A percentile compares a stretch with the other conserved stretches of the same genome.
phyloP scores from a whole-genome alignment of 2,329 filamentous ascomycete species.

The Conoideocrella luteorostrata region DNA sequence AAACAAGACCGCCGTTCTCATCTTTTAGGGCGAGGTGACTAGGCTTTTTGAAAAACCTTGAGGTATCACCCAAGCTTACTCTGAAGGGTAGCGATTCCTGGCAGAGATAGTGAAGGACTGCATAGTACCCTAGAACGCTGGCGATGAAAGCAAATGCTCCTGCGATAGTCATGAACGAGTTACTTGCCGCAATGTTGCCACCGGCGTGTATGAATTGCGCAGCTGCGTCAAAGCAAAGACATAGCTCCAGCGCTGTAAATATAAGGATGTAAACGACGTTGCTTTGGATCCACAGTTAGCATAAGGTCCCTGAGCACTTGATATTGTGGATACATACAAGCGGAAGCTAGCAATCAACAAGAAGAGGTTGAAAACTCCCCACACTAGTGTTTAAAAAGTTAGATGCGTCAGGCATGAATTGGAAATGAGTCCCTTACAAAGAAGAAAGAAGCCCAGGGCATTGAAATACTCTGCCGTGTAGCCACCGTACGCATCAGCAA shows the following conservation, averaged over 20 bases:
- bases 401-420: neutral
- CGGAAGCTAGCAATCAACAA: neutral
- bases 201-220: conserved; percentile 19
- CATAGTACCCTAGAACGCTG: conserved; percentile 19
- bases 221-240: conserved; percentile 17
- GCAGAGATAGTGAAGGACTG: conserved; percentile 17
- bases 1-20: too few species aligned
- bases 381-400: conserved; percentile 14
- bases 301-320: too few species aligned
- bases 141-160: conserved; percentile 21
- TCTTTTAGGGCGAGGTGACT: too few species aligned
- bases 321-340: neutral
- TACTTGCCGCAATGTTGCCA: too few species aligned
- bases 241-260: conserved; percentile 18
- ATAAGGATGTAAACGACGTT: conserved; percentile 12
- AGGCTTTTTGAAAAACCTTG: too few species aligned
- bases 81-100: too few species aligned
- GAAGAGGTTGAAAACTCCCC: neutral
- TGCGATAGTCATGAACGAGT: conserved; percentile 16
- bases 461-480: conserved; percentile 21
- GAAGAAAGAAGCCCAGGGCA: conserved; percentile 21
- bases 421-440: conserved; percentile 11
- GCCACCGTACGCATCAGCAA: conserved; percentile 20
- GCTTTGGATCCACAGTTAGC: neutral
- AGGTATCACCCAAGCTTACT: too few species aligned